A percentile compares a stretch with the other conserved stretches of the same genome.
These are phyloP conservation scores for Conoideocrella luteorostrata DNA, from an alignment of 2,329 filamentous ascomycete genomes.

Conservation along the genomic window DNA sequence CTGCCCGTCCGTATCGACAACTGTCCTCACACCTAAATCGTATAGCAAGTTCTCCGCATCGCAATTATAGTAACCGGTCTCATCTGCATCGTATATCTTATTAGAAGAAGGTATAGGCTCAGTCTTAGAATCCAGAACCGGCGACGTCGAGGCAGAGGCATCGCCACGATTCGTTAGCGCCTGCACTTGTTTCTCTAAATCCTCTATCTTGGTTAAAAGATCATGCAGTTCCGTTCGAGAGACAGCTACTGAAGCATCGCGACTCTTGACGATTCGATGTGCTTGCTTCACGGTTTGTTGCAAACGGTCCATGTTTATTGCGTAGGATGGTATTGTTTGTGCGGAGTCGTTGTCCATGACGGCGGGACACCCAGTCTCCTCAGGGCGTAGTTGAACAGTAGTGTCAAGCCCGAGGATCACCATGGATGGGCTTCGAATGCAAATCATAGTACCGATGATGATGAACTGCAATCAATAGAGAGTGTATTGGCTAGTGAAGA, in stretches of 20 bases:
- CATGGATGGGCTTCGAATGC: constrained; percentile 10
- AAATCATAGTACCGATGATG: constrained; percentile 12
- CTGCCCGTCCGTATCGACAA: constrained; percentile 8
- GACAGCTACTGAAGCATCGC: constrained; percentile 18
- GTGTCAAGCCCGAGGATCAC: constrained; percentile 9
- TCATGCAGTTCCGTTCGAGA: constrained; percentile 16
- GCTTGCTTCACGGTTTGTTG: constrained; percentile 12
- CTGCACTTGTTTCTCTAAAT: constrained; percentile 20
- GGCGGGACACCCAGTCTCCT: neutral
- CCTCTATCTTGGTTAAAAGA: constrained; percentile 21
- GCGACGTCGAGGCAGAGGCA: neutral
- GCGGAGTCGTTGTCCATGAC: neutral
- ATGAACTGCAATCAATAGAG: neutral
- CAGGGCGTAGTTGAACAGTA: too few species aligned
- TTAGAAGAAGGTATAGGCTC: too few species aligned
- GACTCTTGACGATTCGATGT: constrained; percentile 18
- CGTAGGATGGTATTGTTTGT: constrained; percentile 7
- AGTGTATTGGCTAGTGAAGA: neutral
- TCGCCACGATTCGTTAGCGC: constrained; percentile 13
- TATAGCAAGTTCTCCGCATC: constrained; percentile 11
- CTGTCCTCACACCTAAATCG: constrained; percentile 8
- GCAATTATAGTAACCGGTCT: constrained; percentile 5
- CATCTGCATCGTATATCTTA: too few species aligned
- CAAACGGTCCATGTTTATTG: constrained; percentile 10
- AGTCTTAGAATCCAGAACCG: neutral